phyloP scores from a whole-genome alignment of 441 rosid genomes.

The Croton laevigatus region DNA sequence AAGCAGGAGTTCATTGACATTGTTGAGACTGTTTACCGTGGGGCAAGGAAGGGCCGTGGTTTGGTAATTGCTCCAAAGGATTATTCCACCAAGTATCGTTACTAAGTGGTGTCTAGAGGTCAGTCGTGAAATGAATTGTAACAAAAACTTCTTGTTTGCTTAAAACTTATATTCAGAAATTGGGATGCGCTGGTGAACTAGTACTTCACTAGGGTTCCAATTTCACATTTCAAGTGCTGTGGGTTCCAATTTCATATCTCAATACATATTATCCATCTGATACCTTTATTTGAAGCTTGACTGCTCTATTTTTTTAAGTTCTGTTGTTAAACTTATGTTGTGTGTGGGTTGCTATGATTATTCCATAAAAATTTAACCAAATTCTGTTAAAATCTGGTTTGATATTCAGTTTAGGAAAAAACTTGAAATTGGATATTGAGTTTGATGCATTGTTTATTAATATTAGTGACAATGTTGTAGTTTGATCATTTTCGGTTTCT shows the following conservation, averaged over 20 bases:
- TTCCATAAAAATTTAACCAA: no score
- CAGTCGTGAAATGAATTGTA: background rate
- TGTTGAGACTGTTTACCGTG: slow-evolving; percentile 80
- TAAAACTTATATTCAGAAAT: background rate
- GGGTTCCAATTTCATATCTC: background rate
- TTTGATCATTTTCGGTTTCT: no score
- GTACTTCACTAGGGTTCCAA: background rate
- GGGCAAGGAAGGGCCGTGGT: slow-evolving; percentile 95
- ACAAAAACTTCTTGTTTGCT: background rate
- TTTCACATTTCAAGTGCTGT: background rate
- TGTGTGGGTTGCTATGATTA: no score
- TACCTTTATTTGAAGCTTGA: background rate
- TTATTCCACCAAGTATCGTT: slow-evolving; percentile 94
- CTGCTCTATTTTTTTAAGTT: no score
- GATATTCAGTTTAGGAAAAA: no score
- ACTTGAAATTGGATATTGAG: no score
- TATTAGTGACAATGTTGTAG: no score
- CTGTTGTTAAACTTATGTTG: no score
- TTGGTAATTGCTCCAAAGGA: slow-evolving; percentile 95
- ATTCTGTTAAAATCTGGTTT: no score
- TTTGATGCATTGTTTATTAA: no score
- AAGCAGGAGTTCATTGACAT: slow-evolving; percentile 92
- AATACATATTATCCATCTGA: background rate
- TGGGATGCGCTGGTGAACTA: background rate
- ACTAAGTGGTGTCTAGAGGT: slow-evolving; percentile 31